phyloP scores from a whole-genome alignment of 1,284 basidiomycete species.

The Sporisorium graminicola region DNA sequence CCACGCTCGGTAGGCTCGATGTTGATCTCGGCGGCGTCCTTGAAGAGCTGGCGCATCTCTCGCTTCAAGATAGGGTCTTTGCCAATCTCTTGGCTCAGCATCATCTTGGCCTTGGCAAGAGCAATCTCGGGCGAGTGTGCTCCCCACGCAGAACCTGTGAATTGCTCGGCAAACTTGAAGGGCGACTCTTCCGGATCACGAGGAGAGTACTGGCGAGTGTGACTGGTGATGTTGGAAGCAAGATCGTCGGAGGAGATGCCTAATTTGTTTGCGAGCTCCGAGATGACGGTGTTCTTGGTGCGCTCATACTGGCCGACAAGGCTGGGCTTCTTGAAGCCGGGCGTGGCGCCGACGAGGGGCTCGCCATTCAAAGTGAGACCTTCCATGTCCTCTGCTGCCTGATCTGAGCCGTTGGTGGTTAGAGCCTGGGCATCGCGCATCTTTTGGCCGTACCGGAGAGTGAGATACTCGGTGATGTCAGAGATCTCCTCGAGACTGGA shows the following conservation, averaged over 20 bases:
- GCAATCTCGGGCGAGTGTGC: slow-evolving; percentile 51
- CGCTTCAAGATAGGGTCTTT: slow-evolving; percentile 90
- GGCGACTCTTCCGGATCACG: slow-evolving; percentile 72
- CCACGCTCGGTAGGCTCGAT: slow-evolving; percentile 92
- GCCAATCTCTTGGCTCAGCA: slow-evolving; percentile 89
- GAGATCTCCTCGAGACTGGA: slow-evolving; percentile 84
- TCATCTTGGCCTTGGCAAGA: slow-evolving; percentile 77
- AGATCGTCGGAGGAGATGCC: slow-evolving; percentile 83
- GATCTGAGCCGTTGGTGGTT: slow-evolving; percentile 80
- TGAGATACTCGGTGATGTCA: slow-evolving; percentile 91
- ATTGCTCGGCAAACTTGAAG: slow-evolving; percentile 61
- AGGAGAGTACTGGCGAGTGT: slow-evolving; percentile 74
- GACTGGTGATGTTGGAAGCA: slow-evolving; percentile 80
- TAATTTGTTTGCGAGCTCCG: slow-evolving; percentile 82
- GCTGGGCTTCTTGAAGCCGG: slow-evolving; percentile 81
- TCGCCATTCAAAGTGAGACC: slow-evolving; percentile 42
- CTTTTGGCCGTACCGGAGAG: slow-evolving; percentile 78
- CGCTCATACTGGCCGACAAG: slow-evolving; percentile 88
- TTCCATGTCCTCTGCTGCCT: slow-evolving; percentile 72
- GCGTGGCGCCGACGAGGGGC: slow-evolving; percentile 67
- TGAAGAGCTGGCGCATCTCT: slow-evolving; percentile 83
- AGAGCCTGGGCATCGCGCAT: slow-evolving; percentile 62
- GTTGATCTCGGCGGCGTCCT: slow-evolving; percentile 81
- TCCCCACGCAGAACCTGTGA: slow-evolving; percentile 56
- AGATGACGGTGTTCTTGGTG: slow-evolving; percentile 81